Conservation (phyloP, 2,329 filamentous ascomycete genomes). For the Penicillium expansum region DNA sequence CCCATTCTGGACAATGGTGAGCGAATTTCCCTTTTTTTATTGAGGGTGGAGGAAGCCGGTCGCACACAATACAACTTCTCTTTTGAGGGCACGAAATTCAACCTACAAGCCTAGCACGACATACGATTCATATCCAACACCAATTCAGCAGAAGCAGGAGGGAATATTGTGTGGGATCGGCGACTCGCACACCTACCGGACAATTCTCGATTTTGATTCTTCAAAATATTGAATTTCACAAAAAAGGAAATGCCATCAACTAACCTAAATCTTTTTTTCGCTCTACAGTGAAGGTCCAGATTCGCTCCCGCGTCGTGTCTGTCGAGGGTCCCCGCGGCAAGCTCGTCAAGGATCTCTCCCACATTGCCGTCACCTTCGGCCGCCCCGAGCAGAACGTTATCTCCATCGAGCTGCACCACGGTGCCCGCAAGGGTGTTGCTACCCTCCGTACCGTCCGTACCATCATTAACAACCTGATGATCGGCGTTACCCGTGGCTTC, state of each 20-base stretch:
- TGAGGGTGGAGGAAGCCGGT: conserved; percentile 14
- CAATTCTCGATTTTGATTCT: conserved; percentile 2
- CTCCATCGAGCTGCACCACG: conserved; percentile 98
- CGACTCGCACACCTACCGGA: conserved; percentile 3
- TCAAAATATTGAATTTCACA: conserved; percentile 8
- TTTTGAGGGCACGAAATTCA: conserved; percentile 4
- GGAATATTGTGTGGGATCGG: conserved; percentile 11
- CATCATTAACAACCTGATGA: conserved; percentile 97
- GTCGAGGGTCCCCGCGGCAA: conserved; percentile 98
- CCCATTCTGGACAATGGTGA: conserved; percentile 94
- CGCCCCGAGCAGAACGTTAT: conserved; percentile 81
- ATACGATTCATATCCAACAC: neutral
- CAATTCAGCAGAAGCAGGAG: neutral
- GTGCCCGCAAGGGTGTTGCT: conserved; percentile 94
- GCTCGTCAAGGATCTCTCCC: conserved; percentile 93
- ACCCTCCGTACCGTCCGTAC: conserved; percentile 97
- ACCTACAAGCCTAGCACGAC: neutral
- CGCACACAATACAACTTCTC: conserved; percentile 12
- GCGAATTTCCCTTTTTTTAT: conserved; percentile 40
- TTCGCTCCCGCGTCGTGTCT: conserved; percentile 94
- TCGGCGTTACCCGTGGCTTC: conserved; percentile 98
- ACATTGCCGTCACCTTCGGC: conserved; percentile 94
- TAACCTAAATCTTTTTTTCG: conserved; percentile 20
- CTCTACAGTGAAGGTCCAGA: conserved; percentile 84
- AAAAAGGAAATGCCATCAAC: neutral